Conservation (phyloP, 2,329 filamentous ascomycete genomes). For the Ophiostoma sp. region DNA sequence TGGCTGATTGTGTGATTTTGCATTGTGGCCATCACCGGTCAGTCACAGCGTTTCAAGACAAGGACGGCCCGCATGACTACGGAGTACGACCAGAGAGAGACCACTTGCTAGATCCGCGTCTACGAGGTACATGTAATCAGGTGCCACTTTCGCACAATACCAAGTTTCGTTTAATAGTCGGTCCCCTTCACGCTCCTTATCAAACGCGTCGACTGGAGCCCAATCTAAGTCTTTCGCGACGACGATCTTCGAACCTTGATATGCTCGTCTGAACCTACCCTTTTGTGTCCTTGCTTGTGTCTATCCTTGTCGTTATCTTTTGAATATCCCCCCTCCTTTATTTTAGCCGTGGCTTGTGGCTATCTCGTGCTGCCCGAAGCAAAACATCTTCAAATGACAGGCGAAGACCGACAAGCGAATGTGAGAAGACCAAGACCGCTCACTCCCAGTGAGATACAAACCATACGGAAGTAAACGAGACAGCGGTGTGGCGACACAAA, state of each 20-base stretch:
- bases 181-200: not conserved
- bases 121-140: not conserved
- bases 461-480: not conserved
- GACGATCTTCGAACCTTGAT: not conserved
- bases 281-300: not conserved
- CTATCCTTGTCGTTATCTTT: not conserved
- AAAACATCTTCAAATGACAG: conserved; percentile 10
- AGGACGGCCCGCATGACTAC: too few species aligned
- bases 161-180: not conserved
- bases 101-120: not conserved
- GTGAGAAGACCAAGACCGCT: not conserved
- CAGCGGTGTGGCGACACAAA: conserved; percentile 9
- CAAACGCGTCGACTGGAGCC: conserved; percentile 7
- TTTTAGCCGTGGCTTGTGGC: not conserved
- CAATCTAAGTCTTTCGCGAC: conserved; percentile 7
- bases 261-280: conserved; percentile 2
- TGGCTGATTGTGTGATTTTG: too few species aligned
- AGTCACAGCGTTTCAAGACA: too few species aligned
- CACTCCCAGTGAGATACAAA: not conserved
- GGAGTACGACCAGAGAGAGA: not conserved
- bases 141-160: not conserved
- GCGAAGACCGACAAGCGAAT: conserved; percentile 13
- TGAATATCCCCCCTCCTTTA: not conserved
- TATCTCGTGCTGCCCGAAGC: conserved; percentile 4
- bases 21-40: too few species aligned